phyloP scores from a whole-genome alignment of 768 basidiomycete species.

The Multifurca ochricompacta region DNA sequence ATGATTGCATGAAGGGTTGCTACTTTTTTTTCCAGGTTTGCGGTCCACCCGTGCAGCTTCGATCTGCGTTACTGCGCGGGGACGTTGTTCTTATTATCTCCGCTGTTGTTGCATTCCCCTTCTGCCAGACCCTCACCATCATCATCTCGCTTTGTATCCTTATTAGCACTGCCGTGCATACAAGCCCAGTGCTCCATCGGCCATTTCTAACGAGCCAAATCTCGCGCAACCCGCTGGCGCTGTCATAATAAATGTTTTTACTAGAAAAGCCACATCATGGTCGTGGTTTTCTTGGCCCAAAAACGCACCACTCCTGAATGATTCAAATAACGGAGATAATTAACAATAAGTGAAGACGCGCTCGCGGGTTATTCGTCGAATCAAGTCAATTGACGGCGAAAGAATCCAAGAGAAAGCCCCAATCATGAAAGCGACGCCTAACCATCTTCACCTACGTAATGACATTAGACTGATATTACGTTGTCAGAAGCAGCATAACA shows the following conservation, averaged over 20 bases:
- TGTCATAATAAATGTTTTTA: conserved; percentile 4
- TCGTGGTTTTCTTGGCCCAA: too few species aligned
- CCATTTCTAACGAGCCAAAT: neutral
- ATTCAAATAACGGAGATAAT: too few species aligned
- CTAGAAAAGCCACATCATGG: neutral
- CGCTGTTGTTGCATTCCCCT: conserved; percentile 8
- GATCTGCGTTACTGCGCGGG: neutral
- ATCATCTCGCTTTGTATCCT: conserved; percentile 16
- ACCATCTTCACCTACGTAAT: too few species aligned
- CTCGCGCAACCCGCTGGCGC: too few species aligned
- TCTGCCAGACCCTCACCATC: neutral
- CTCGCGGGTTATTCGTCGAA: too few species aligned
- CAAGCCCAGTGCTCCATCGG: neutral
- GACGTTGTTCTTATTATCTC: neutral
- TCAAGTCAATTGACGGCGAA: too few species aligned
- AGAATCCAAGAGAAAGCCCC: too few species aligned
- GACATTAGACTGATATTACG: too few species aligned
- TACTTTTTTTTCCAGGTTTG: conserved; percentile 2
- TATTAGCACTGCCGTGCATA: conserved; percentile 14
- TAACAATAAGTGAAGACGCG: too few species aligned
- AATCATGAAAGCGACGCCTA: too few species aligned
- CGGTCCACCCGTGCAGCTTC: neutral
- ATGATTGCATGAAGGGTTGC: conserved; percentile 28
- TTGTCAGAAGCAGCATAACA: too few species aligned
- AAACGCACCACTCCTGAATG: too few species aligned